phyloP scores from a whole-genome alignment of 1,284 basidiomycete species.

The Ustilago esculenta region DNA sequence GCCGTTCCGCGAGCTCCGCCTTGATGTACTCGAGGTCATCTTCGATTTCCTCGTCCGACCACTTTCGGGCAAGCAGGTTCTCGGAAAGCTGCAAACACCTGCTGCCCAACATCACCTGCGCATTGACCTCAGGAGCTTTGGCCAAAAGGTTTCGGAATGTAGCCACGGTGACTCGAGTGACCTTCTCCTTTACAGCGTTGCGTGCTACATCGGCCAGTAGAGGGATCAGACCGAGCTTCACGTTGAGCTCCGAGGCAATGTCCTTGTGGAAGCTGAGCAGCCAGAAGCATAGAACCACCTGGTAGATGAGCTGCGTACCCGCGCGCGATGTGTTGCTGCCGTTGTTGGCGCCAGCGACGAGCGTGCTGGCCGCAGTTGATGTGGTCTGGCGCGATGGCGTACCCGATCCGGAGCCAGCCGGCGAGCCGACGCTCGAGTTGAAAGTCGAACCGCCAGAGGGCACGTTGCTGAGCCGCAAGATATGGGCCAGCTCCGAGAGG shows the following conservation, averaged over 20 bases:
- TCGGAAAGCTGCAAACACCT: conserved; percentile 85
- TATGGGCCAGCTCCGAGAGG: conserved; percentile 49
- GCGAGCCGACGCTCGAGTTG: conserved; percentile 35
- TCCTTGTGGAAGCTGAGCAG: conserved; percentile 88
- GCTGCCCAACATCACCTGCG: conserved; percentile 90
- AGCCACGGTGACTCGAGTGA: conserved; percentile 91
- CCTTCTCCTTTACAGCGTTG: conserved; percentile 94
- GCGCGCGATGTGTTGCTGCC: conserved; percentile 28
- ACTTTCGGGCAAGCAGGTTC: conserved; percentile 85
- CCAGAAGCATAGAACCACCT: conserved; percentile 92
- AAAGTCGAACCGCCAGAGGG: conserved; percentile 20
- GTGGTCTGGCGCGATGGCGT: conserved; percentile 32
- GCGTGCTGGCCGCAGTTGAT: conserved; percentile 20
- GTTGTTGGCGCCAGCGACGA: conserved; percentile 37
- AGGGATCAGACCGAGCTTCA: conserved; percentile 89
- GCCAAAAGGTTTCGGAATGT: conserved; percentile 85
- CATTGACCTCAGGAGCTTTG: conserved; percentile 82
- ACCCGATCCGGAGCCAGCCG: conserved; percentile 40
- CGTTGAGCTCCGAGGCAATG: conserved; percentile 86
- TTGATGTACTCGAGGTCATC: conserved; percentile 88
- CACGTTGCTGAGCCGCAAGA: conserved; percentile 42
- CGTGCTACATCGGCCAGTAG: conserved; percentile 86
- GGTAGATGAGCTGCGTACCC: conserved; percentile 88
- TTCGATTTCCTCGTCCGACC: conserved; percentile 86
- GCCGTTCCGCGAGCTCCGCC: conserved; percentile 81